These are phyloP conservation scores for Wallemia hederae DNA, from an alignment of 1,284 basidiomycete species.

Conservation along the genomic window DNA sequence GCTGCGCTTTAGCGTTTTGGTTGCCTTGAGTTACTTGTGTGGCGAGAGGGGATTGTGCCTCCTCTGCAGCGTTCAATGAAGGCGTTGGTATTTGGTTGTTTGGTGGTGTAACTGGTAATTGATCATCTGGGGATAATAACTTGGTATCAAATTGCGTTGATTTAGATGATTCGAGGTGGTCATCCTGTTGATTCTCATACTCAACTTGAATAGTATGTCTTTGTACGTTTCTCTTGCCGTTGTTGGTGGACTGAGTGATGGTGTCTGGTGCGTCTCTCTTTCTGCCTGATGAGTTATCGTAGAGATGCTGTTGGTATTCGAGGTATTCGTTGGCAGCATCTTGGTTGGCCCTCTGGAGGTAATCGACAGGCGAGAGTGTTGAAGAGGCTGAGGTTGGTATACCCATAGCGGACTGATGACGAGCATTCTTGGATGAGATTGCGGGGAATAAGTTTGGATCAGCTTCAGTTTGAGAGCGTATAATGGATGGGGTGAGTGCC, in stretches of 20 bases:
- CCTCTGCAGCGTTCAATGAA: neutral
- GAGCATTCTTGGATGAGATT: neutral
- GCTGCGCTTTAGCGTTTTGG: too few relatives aligned
- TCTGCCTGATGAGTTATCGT: neutral
- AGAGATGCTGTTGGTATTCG: neutral
- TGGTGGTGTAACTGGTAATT: neutral
- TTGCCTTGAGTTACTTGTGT: too few relatives aligned
- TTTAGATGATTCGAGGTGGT: neutral
- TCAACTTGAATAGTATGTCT: constrained; percentile 1
- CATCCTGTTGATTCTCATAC: neutral
- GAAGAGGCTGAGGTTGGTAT: constrained; percentile 3
- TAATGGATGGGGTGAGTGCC: neutral
- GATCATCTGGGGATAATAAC: neutral
- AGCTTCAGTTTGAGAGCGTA: neutral
- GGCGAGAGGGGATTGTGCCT: neutral
- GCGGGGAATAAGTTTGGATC: constrained; percentile 1
- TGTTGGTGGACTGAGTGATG: neutral
- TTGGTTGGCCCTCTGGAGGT: neutral
- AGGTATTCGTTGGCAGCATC: neutral
- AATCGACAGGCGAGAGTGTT: neutral
- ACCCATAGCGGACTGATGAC: constrained; percentile 6
- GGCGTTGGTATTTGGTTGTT: neutral
- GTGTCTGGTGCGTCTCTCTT: neutral
- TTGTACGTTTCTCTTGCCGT: neutral
- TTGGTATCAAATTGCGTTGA: neutral